A percentile compares a stretch with the other conserved stretches of the same genome.
phyloP scores from a whole-genome alignment of 2,329 filamentous ascomycete species.

The Neophaeococcomyces mojaviensis region DNA sequence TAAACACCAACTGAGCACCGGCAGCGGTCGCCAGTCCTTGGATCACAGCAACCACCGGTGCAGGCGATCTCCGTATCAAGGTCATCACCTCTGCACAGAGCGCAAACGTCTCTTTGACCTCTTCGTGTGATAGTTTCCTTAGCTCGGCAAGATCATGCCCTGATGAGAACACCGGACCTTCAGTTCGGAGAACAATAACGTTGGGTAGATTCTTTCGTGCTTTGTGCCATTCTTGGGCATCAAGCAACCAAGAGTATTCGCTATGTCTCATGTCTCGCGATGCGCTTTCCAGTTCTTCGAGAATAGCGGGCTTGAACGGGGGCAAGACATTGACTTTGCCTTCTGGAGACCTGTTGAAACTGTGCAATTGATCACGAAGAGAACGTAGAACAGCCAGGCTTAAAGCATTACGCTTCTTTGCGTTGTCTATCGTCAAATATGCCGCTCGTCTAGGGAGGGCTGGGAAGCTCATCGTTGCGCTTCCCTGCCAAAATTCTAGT shows the following conservation, averaged over 20 bases:
- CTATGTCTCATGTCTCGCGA: constrained; percentile 6
- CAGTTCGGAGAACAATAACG: constrained; percentile 20
- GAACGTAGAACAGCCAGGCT: constrained; percentile 20
- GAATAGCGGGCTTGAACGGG: constrained; percentile 18
- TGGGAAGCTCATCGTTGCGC: constrained; percentile 17
- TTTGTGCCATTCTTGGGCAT: constrained; percentile 17
- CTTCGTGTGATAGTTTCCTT: constrained; percentile 16
- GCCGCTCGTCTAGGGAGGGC: constrained; percentile 16
- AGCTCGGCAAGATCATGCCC: constrained; percentile 21
- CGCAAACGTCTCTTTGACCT: constrained; percentile 23
- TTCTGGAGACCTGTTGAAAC: constrained; percentile 21
- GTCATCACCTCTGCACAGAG: constrained; percentile 23
- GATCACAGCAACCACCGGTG: constrained; percentile 20
- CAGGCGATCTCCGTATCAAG: constrained; percentile 20
- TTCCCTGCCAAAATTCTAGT: too few species aligned
- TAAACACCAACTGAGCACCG: constrained; percentile 20
- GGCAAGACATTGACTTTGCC: constrained; percentile 18
- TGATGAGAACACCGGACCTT: constrained; percentile 21
- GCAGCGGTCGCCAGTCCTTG: constrained; percentile 22
- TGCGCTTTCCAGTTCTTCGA: constrained; percentile 18
- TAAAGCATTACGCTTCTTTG: constrained; percentile 17
- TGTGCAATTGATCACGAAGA: constrained; percentile 17
- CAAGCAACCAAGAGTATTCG: constrained; percentile 18
- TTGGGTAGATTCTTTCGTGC: constrained; percentile 19
- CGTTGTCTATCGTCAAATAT: constrained; percentile 19